A percentile compares a stretch with the other conserved stretches of the same genome.
Evolutionary conservation across 1,139 yeast species (phyloP).

Genomic region (Kazachstania sp.): DNA sequence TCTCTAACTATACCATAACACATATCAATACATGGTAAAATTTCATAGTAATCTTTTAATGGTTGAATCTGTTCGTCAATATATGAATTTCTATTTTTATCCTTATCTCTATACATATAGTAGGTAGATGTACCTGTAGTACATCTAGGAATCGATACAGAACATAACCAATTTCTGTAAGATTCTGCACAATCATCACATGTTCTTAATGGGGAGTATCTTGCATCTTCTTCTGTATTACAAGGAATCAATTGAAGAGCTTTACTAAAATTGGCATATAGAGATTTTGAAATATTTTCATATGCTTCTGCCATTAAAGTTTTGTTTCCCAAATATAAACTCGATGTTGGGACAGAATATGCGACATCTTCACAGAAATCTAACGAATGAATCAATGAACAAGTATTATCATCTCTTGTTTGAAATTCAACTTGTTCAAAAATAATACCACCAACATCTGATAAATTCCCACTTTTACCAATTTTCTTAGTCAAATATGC

Average conservation of each 20-base stretch:
- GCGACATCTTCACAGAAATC: constrained; percentile 77
- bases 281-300: constrained; percentile 50
- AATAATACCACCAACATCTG: constrained; percentile 55
- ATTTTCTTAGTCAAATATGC: constrained; percentile 51
- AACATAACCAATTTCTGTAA: constrained; percentile 84
- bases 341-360: constrained; percentile 71
- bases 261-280: constrained; percentile 60
- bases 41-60: constrained; percentile 55
- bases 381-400: constrained; percentile 66
- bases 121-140: constrained; percentile 42
- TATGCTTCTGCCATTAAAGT: constrained; percentile 39
- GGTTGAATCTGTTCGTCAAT: constrained; percentile 55
- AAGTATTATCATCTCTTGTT: constrained; percentile 50
- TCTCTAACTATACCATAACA: constrained; percentile 73
- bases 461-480: constrained; percentile 33
- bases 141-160: constrained; percentile 87
- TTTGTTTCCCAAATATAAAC: constrained; percentile 17
- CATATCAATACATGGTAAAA: constrained; percentile 76
- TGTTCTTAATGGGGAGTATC: constrained; percentile 62
- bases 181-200: constrained; percentile 67
- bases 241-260: constrained; percentile 76
- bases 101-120: constrained; percentile 40
- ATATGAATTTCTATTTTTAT: constrained; percentile 54
- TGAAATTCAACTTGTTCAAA: constrained; percentile 52
- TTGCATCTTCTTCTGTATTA: constrained; percentile 57